phyloP scores from a whole-genome alignment of 257 asterid species.

The Perilla frutescens region DNA sequence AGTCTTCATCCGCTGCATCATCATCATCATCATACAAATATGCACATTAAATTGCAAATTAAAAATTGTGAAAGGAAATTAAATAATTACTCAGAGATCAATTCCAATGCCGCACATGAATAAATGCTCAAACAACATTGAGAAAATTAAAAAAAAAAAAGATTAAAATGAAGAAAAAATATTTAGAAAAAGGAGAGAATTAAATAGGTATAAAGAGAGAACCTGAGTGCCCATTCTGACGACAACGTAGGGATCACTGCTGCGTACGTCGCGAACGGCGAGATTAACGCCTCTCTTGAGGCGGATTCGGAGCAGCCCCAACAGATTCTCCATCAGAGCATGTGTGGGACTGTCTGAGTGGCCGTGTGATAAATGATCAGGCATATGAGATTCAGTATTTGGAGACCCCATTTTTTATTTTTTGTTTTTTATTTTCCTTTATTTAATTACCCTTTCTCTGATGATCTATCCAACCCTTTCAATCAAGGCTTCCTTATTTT shows the following conservation, averaged over 20 bases:
- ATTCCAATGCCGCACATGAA: too few species aligned
- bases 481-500: not conserved
- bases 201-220: not conserved
- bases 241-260: slow-evolving; percentile 84
- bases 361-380: not conserved
- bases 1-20: slow-evolving; percentile 83
- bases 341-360: slow-evolving; percentile 12
- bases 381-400: not conserved
- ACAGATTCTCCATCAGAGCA: slow-evolving; percentile 50
- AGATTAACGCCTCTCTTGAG: slow-evolving; percentile 78
- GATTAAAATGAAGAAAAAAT: too few species aligned
- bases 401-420: slow-evolving; percentile 25
- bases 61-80: too few species aligned
- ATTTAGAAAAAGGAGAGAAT: too few species aligned
- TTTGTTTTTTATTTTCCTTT: too few species aligned
- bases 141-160: too few species aligned
- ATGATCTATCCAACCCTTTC: not conserved
- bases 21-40: slow-evolving; percentile 50
- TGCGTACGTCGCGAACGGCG: slow-evolving; percentile 83
- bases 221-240: slow-evolving; percentile 68
- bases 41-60: not conserved
- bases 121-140: too few species aligned
- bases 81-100: not conserved
- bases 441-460: not conserved
- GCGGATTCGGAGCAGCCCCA: slow-evolving; percentile 79